Conservation (phyloP, 208 protist genomes). For the Entamoeba dispar region DNA sequence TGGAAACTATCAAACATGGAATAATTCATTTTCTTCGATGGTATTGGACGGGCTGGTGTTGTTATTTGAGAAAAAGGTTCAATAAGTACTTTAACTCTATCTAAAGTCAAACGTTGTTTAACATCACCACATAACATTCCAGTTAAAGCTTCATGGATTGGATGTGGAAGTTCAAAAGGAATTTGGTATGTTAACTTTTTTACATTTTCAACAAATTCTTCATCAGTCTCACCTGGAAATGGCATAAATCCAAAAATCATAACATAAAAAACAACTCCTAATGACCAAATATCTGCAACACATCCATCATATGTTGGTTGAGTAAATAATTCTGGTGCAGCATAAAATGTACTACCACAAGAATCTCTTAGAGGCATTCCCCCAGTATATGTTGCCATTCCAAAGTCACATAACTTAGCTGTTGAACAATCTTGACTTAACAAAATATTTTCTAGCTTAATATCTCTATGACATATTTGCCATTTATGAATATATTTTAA, state of each 20-base stretch:
- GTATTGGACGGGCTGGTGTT: too few species aligned
- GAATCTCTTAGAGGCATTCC: constrained; percentile 50
- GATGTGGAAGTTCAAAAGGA: background rate
- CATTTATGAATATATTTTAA: background rate
- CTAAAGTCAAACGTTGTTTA: background rate
- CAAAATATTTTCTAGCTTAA: constrained; percentile 71
- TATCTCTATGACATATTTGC: constrained; percentile 47
- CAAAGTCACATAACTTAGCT: constrained; percentile 69
- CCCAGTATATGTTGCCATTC: constrained; percentile 64
- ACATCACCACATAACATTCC: background rate
- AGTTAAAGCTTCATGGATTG: background rate
- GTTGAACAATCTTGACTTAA: constrained; percentile 37
- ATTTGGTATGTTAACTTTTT: background rate
- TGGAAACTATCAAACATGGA: too few species aligned
- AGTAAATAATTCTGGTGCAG: constrained; percentile 65
- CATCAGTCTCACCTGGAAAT: constrained; percentile 52
- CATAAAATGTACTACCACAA: constrained; percentile 72
- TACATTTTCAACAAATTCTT: background rate
- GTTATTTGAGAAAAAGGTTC: too few species aligned
- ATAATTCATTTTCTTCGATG: too few species aligned
- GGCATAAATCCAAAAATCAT: constrained; percentile 63
- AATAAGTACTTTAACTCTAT: background rate
- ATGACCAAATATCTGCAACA: constrained; percentile 71
- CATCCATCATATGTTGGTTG: constrained; percentile 62
- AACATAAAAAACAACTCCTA: constrained; percentile 70